Percentiles rank a stretch among this genome's conserved stretches.
phyloP scores from a whole-genome alignment of 306 rosid genomes.

The Acacia acuminata region DNA sequence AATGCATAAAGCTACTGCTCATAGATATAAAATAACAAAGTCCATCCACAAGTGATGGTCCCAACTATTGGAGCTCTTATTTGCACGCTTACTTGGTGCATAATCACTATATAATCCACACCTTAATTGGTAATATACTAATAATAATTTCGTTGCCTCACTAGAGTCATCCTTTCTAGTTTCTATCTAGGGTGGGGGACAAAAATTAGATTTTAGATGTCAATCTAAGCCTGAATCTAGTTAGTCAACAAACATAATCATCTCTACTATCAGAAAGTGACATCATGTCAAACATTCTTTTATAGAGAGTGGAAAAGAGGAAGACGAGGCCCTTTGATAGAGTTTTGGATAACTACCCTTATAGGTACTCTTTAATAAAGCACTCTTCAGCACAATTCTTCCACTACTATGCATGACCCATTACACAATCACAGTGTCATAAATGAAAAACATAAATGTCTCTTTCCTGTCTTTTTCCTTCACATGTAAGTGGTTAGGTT shows the following conservation, averaged over 20 bases:
- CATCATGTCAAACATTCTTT: not conserved
- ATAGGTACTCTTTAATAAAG: not conserved
- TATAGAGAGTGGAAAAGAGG: not conserved
- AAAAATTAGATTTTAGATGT: constrained; percentile 24
- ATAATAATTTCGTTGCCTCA: not conserved
- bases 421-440: not conserved
- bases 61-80: constrained; percentile 12
- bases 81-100: constrained; percentile 40
- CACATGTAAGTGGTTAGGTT: not conserved
- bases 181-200: constrained; percentile 30
- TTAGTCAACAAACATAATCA: constrained; percentile 1
- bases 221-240: constrained; percentile 22
- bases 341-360: not conserved
- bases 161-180: not conserved
- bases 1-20: not conserved
- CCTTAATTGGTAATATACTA: not conserved
- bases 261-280: not conserved
- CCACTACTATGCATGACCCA: not conserved
- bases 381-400: not conserved
- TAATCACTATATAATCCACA: constrained; percentile 34
- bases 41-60: constrained; percentile 37
- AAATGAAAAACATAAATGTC: too few relatives aligned
- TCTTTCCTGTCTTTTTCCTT: not conserved
- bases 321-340: not conserved
- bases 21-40: constrained; percentile 1